Evolutionary conservation across 1,139 yeast genomes (phyloP), one percentile per base, ranked within the genome.

Genomic region (Pichia sp.): DNA sequence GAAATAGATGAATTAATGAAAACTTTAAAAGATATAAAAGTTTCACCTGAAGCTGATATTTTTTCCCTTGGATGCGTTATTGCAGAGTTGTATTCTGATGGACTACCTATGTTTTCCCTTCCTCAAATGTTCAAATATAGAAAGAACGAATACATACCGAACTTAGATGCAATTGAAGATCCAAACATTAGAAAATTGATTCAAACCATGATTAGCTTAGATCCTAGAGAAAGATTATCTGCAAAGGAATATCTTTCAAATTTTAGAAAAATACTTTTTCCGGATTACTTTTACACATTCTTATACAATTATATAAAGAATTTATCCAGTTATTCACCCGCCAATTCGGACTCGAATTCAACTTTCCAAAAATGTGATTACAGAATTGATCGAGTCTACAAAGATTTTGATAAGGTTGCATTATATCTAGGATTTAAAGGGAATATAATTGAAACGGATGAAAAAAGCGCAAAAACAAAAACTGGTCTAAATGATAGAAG

Each of bases 61-160:
- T 88, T 89, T 60, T 78, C 93, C 42, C 62, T 84, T 40, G 96
- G 97, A 0, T 93, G 98, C 63, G 88, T 85, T 3, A 81, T 93
- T 51, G 95, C 94, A 0, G 98, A 93, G 60, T 62, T 93, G 16
- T 87, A 82, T 51, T 63, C 79, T 23, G 97, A 91, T 53, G 97
- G 96, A 0, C 74, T 83, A 15, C 85, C 96, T 0, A 71, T 87
- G 0, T 89, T 93, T 59, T 80, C 95, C 0, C 68, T 91, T 16
- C 81, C 97, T 0, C 95, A 88, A 55, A 65, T 89, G 49, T 88
- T 86, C 67, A 84, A 82, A 61, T 91, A 84, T 61, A 80, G 80
- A 53, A 76, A 75, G 49, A 74, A 78, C 6, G 89, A 82, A 46
- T 80, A 73, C 53, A 56, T 59, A 8, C 94, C 95, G 0, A 76